Evolutionary conservation across 805 yeast species (phyloP).

Genomic region (Ascoidea rubescens): DNA sequence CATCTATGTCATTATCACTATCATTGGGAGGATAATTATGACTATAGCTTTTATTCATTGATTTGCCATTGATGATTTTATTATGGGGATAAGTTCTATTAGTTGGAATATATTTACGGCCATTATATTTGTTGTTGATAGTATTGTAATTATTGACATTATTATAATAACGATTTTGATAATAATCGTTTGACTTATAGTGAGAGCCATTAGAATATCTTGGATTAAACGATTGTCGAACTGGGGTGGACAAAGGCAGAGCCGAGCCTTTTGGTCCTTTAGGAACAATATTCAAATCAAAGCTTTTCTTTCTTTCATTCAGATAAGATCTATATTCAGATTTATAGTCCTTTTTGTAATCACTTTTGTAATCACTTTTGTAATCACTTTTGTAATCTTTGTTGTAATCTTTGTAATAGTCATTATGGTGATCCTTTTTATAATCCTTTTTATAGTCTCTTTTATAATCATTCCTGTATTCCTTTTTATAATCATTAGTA

Average conservation of each 20-base stretch:
- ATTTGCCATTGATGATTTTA: too few species aligned
- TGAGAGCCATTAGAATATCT: too few species aligned
- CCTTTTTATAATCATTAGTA: background rate
- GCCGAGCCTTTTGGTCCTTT: constrained; percentile 7
- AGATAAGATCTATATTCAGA: background rate
- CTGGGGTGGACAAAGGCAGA: too few species aligned
- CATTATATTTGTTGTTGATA: too few species aligned
- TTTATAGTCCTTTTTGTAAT: background rate
- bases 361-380: background rate
- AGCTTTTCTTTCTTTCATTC: background rate
- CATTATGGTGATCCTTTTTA: background rate
- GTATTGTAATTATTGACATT: too few species aligned
- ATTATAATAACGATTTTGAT: too few species aligned
- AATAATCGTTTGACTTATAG: too few species aligned
- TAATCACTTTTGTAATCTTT: background rate
- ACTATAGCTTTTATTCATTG: background rate
- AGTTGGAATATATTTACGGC: too few species aligned
- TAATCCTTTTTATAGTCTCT: background rate
- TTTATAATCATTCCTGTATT: background rate
- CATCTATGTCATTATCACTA: background rate
- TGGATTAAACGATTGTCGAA: too few species aligned
- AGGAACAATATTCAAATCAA: constrained; percentile 7
- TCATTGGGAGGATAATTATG: background rate
- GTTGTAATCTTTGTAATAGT: background rate
- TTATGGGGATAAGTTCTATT: too few species aligned